Conservation (phyloP, 2,329 filamentous ascomycete genomes). For the Xylaria sp. region DNA sequence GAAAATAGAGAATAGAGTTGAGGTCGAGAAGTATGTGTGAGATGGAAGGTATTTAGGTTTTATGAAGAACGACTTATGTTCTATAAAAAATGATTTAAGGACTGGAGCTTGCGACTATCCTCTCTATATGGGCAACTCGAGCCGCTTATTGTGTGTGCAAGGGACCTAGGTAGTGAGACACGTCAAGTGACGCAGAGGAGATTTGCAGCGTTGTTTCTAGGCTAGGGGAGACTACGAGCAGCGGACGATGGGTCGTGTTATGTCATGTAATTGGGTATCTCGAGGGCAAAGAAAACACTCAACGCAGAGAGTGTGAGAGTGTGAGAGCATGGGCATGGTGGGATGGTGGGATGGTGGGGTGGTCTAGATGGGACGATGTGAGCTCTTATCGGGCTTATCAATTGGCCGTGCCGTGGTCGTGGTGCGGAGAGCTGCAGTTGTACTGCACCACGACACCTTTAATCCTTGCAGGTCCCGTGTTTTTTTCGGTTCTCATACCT, state of each 20-base stretch:
- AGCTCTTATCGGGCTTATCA: slow-evolving; percentile 42
- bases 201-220: slow-evolving; percentile 29
- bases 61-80: slow-evolving; percentile 8
- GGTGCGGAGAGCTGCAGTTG: slow-evolving; percentile 34
- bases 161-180: background rate
- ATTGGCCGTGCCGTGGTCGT: slow-evolving; percentile 24
- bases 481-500: slow-evolving; percentile 3
- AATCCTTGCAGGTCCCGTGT: background rate
- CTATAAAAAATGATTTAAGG: background rate
- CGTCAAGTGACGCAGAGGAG: slow-evolving; percentile 23
- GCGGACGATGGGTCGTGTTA: slow-evolving; percentile 17
- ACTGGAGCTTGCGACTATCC: background rate
- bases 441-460: background rate
- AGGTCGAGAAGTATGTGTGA: background rate
- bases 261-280: slow-evolving; percentile 29
- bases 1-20: background rate
- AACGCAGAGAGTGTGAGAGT: background rate
- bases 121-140: slow-evolving; percentile 11
- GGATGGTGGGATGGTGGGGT: slow-evolving; percentile 19
- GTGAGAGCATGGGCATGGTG: background rate
- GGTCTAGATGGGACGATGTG: slow-evolving; percentile 29
- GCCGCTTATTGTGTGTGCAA: slow-evolving; percentile 13
- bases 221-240: slow-evolving; percentile 15
- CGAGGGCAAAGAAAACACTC: slow-evolving; percentile 27
- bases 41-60: background rate